These are phyloP conservation scores for Thinopyrum elongatum DNA, from an alignment of 176 grass and related monocot genomes.

Conservation along the genomic window DNA sequence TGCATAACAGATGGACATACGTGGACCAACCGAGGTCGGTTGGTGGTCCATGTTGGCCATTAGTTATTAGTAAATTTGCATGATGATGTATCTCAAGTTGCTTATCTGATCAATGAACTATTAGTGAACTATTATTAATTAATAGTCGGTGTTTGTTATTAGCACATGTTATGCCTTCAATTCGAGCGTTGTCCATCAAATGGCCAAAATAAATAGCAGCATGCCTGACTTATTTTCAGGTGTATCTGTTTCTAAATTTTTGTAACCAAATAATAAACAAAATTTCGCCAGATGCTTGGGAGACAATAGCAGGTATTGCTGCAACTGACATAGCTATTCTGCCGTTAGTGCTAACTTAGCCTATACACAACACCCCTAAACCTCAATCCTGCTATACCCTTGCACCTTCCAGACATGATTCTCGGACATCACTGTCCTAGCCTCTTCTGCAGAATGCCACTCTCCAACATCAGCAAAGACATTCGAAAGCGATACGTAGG, in stretches of 20 bases:
- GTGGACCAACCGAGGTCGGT: not conserved
- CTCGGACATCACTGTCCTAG: constrained; percentile 43
- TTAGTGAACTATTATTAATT: not conserved
- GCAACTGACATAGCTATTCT: not conserved
- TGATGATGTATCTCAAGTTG: not conserved
- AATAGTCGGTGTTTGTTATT: not conserved
- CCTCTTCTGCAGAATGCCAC: constrained; percentile 45
- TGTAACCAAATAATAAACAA: not conserved
- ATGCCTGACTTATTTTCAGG: not conserved
- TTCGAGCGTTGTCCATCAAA: not conserved
- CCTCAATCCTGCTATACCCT: constrained; percentile 43
- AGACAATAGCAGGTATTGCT: not conserved
- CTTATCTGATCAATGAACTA: not conserved
- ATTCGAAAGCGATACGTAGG: constrained; percentile 51
- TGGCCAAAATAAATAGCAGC: not conserved
- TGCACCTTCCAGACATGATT: constrained; percentile 46
- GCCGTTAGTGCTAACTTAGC: not conserved
- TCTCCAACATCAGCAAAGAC: constrained; percentile 47
- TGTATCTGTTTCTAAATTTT: not conserved
- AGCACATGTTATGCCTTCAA: not conserved
- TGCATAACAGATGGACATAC: not conserved
- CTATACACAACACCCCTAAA: not conserved
- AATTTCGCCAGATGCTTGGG: not conserved
- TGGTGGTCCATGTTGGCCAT: not conserved
- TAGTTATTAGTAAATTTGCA: not conserved